A percentile compares a stretch with the other conserved stretches of the same genome.
phyloP scores from a whole-genome alignment of 306 rosid genomes.

The Oxytropis ochrocephala region DNA sequence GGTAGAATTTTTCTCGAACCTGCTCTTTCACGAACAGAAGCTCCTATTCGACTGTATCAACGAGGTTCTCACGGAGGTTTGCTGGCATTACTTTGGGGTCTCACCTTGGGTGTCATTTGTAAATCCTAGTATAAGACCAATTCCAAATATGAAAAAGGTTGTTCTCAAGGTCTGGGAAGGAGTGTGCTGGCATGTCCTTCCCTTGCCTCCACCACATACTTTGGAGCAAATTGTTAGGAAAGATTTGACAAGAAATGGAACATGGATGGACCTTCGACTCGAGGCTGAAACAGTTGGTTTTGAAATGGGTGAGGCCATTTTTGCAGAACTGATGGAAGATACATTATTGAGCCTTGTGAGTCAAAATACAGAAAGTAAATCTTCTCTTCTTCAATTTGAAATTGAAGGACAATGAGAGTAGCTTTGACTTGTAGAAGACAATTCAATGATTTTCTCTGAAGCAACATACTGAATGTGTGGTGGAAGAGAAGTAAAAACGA shows the following conservation, averaged over 20 bases:
- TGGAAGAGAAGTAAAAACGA: neutral
- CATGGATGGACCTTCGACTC: conserved; percentile 70
- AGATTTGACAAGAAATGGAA: conserved; percentile 62
- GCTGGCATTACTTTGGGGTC: conserved; percentile 46
- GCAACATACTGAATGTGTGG: neutral
- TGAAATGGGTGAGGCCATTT: conserved; percentile 69
- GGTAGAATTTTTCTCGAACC: conserved; percentile 50
- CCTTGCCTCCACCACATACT: conserved; percentile 59
- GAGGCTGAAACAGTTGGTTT: conserved; percentile 52
- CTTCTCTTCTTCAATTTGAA: conserved; percentile 20
- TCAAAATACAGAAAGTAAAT: conserved; percentile 34
- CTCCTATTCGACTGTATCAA: conserved; percentile 68
- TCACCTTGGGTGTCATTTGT: conserved; percentile 54
- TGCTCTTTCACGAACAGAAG: conserved; percentile 44
- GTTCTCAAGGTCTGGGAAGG: conserved; percentile 53
- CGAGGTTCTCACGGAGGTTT: conserved; percentile 69
- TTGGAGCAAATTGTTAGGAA: conserved; percentile 80
- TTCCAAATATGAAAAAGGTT: conserved; percentile 37
- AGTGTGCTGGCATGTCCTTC: conserved; percentile 72
- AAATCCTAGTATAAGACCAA: conserved; percentile 41
- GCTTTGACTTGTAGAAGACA: conserved; percentile 26
- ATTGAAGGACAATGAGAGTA: conserved; percentile 22
- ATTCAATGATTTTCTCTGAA: conserved; percentile 2
- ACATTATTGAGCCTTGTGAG: conserved; percentile 36
- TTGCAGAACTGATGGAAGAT: conserved; percentile 70